Conservation (phyloP, 116 monocot genomes). For the Iris pallida region DNA sequence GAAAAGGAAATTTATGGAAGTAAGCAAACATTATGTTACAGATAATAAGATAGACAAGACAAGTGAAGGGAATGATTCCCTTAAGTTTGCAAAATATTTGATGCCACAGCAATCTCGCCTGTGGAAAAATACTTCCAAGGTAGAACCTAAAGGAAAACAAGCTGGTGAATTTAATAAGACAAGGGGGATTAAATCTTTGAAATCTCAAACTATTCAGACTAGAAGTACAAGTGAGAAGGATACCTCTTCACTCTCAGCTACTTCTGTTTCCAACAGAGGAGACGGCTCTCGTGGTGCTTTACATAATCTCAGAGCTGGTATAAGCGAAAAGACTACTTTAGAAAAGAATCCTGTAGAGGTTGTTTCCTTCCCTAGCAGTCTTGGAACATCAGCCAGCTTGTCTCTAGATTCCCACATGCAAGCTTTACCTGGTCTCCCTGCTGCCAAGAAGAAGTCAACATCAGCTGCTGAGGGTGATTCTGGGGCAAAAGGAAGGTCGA, state of each 20-base stretch:
- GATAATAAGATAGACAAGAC: constrained; percentile 53
- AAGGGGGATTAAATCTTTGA: constrained; percentile 31
- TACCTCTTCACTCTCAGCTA: constrained; percentile 12
- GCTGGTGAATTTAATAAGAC: constrained; percentile 29
- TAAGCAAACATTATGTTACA: constrained; percentile 84
- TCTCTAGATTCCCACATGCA: not conserved
- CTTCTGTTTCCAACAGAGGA: constrained; percentile 4
- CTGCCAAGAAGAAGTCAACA: constrained; percentile 30
- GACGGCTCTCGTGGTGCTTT: not conserved
- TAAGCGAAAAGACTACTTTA: not conserved
- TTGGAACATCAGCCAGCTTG: constrained; percentile 6
- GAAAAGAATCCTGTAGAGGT: constrained; percentile 4
- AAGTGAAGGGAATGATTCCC: constrained; percentile 35
- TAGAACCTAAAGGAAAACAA: constrained; percentile 48
- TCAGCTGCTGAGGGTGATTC: constrained; percentile 11
- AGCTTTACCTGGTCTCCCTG: constrained; percentile 5
- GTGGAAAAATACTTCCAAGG: constrained; percentile 43
- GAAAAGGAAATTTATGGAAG: constrained; percentile 97
- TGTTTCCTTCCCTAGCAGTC: constrained; percentile 6
- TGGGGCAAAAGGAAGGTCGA: constrained; percentile 29
- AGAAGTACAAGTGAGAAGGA: constrained; percentile 34
- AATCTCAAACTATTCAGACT: constrained; percentile 32
- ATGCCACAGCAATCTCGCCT: constrained; percentile 63
- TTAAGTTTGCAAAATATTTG: constrained; percentile 61
- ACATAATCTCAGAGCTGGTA: not conserved